Conservation (phyloP, 371 early-diverging fungal species). For the Mortierella sp. region DNA sequence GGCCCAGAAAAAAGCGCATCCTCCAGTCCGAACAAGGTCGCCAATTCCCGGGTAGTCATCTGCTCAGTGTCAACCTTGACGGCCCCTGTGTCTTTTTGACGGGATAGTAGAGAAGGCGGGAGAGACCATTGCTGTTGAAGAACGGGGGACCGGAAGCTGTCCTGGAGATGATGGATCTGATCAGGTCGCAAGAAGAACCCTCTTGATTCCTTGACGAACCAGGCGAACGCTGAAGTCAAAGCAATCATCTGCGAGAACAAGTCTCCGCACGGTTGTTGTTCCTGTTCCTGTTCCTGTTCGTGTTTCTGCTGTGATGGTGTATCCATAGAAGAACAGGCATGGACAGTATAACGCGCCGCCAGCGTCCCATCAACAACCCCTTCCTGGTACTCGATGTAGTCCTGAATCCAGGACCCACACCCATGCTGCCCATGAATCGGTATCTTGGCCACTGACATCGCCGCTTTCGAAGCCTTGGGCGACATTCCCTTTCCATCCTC, state of each 20-base stretch:
- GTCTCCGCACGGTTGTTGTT: constrained; percentile 19
- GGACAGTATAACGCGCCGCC: constrained; percentile 22
- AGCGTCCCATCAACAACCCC: constrained; percentile 12
- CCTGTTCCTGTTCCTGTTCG: neutral
- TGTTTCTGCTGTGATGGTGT: neutral
- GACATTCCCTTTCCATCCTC: constrained; percentile 1
- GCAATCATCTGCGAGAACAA: constrained; percentile 28
- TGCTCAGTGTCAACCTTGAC: constrained; percentile 17
- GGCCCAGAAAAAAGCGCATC: constrained; percentile 5
- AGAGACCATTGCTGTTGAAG: constrained; percentile 8
- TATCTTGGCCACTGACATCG: neutral
- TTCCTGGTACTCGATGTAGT: constrained; percentile 20
- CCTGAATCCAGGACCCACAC: constrained; percentile 28
- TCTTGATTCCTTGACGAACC: constrained; percentile 25
- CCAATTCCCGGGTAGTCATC: constrained; percentile 16
- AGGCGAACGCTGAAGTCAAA: constrained; percentile 29
- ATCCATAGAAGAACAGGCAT: constrained; percentile 10
- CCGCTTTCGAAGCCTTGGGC: constrained; percentile 9
- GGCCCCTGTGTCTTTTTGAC: neutral
- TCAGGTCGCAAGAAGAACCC: constrained; percentile 21
- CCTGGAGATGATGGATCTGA: constrained; percentile 16
- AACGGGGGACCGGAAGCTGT: constrained; percentile 21
- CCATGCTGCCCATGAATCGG: constrained; percentile 4
- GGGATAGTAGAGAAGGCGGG: neutral
- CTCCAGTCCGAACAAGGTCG: constrained; percentile 6